Percentiles rank a stretch among this genome's conserved stretches.
These are phyloP conservation scores for Tetrahymena borealis DNA, from an alignment of 73 alveolate species.

Conservation along the genomic window DNA sequence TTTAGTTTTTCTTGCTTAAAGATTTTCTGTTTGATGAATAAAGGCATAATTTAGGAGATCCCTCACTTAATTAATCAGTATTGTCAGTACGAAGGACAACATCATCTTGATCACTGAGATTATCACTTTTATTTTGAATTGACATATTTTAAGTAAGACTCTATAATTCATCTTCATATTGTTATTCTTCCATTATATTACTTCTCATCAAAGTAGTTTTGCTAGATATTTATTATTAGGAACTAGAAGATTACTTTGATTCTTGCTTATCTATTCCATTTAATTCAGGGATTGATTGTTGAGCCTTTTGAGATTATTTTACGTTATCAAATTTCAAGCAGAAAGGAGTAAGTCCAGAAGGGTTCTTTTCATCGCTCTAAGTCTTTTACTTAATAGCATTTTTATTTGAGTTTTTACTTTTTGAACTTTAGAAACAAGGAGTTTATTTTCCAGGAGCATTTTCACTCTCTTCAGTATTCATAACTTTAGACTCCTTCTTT, in stretches of 20 bases:
- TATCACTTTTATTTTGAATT: not conserved
- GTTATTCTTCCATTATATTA: not conserved
- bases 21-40: not conserved
- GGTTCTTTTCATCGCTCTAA: not conserved
- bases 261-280: not conserved
- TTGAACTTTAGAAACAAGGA: not conserved
- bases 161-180: not conserved
- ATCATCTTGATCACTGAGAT: not conserved
- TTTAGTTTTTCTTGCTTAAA: not conserved
- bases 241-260: not conserved
- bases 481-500: not conserved
- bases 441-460: not conserved
- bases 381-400: not conserved
- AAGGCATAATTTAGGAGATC: not conserved
- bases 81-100: not conserved
- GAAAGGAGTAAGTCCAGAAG: not conserved
- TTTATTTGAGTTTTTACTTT: not conserved
- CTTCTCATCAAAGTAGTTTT: not conserved
- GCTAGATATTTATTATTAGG: not conserved
- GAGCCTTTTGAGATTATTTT: not conserved
- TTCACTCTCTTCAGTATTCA: not conserved
- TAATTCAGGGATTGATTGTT: not conserved
- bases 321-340: not conserved
- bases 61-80: not conserved
- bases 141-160: not conserved